Percentiles rank a stretch among this genome's conserved stretches.
Conservation (phyloP, 2,329 filamentous ascomycete species). For the Xylariaceae sp. region DNA sequence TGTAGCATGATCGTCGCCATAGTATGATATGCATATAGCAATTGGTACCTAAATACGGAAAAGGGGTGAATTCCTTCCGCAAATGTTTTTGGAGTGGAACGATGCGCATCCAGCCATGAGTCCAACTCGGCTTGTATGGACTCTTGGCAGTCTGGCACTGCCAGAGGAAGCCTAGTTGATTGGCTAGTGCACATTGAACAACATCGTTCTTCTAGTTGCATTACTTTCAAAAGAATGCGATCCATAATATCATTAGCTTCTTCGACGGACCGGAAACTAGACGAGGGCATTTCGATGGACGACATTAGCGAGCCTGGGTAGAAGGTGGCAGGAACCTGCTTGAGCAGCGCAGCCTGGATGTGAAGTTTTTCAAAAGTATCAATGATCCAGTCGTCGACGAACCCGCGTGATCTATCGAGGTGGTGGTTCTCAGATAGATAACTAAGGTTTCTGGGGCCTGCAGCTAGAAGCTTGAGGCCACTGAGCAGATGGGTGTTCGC, state of each 20-base stretch:
- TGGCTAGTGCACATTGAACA: not conserved
- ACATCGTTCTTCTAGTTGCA: slow-evolving; percentile 19
- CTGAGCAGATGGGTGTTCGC: slow-evolving; percentile 40
- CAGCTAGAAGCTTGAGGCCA: slow-evolving; percentile 36
- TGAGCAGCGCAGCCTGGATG: slow-evolving; percentile 29
- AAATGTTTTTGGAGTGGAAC: slow-evolving; percentile 23
- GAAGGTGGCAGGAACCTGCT: slow-evolving; percentile 18
- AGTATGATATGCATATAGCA: slow-evolving; percentile 39
- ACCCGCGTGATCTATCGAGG: slow-evolving; percentile 21
- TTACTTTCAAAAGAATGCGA: slow-evolving; percentile 21
- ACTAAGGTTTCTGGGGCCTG: slow-evolving; percentile 8
- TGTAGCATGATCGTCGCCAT: slow-evolving; percentile 42
- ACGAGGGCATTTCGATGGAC: slow-evolving; percentile 9
- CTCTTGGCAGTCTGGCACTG: slow-evolving; percentile 12
- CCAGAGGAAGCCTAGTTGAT: not conserved
- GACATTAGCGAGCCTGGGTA: slow-evolving; percentile 11
- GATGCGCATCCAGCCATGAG: slow-evolving; percentile 23
- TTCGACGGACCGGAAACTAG: slow-evolving; percentile 20
- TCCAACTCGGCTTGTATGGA: slow-evolving; percentile 13
- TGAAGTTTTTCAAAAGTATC: slow-evolving; percentile 37
- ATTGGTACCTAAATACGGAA: no score
- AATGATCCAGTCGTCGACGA: slow-evolving; percentile 40
- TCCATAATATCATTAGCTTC: slow-evolving; percentile 23
- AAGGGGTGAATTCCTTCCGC: no score
- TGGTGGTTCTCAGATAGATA: slow-evolving; percentile 2